A percentile compares a stretch with the other conserved stretches of the same genome.
phyloP scores from a whole-genome alignment of 2,329 filamentous ascomycete species.

The Colletotrichum graminicola region DNA sequence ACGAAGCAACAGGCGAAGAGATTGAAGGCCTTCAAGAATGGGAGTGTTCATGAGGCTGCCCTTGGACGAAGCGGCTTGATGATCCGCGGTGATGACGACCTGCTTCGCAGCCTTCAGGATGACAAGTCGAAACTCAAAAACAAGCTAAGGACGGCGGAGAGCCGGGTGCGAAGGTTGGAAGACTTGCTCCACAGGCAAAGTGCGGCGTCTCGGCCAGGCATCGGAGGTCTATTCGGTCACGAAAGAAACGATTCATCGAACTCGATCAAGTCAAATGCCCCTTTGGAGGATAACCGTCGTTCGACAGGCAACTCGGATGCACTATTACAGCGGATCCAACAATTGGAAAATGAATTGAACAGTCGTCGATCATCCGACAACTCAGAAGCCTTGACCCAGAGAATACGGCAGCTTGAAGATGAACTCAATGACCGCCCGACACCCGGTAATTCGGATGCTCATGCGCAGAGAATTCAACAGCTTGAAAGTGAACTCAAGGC shows the following conservation, averaged over 20 bases:
- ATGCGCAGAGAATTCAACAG: conserved; percentile 64
- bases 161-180: conserved; percentile 89
- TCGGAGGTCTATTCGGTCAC: conserved; percentile 66
- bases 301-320: conserved; percentile 62
- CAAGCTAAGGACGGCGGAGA: conserved; percentile 85
- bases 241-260: conserved; percentile 64
- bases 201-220: conserved; percentile 66
- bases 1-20: conserved; percentile 89
- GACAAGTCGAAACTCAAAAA: conserved; percentile 83
- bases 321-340: conserved; percentile 63
- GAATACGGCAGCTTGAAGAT: conserved; percentile 73
- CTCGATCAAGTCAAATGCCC: conserved; percentile 58
- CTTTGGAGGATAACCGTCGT: conserved; percentile 58
- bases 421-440: conserved; percentile 57
- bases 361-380: conserved; percentile 61
- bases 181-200: conserved; percentile 90
- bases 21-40: conserved; percentile 95
- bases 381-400: conserved; percentile 59
- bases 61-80: conserved; percentile 89
- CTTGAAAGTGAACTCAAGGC: conserved; percentile 70
- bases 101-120: conserved; percentile 80
- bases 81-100: conserved; percentile 88
- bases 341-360: conserved; percentile 70
- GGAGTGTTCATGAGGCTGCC: conserved; percentile 91
- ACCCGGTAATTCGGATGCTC: conserved; percentile 59